These are phyloP conservation scores for Ceratopteris richardii DNA, from an alignment of 75 land plant genomes.

Conservation along the genomic window DNA sequence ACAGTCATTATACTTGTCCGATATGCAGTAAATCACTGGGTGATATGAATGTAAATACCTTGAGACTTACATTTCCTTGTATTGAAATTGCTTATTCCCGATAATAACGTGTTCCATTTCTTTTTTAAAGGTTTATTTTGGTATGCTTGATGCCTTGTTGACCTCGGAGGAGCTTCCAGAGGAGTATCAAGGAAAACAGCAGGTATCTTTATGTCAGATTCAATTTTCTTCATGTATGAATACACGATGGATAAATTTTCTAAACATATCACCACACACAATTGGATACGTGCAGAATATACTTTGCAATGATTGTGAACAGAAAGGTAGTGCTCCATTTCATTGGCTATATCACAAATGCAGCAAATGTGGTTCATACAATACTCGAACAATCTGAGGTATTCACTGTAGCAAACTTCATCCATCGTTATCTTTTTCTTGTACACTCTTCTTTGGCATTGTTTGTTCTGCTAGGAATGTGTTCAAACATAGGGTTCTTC, in stretches of 20 bases:
- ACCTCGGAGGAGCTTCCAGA: conserved; percentile 88
- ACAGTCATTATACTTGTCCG: conserved; percentile 65
- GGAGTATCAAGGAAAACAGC: conserved; percentile 65
- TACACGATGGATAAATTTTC: not conserved
- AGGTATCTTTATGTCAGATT: conserved; percentile 28
- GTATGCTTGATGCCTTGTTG: conserved; percentile 96
- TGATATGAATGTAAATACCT: conserved; percentile 57
- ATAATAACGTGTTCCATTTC: not conserved
- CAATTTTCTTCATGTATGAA: not conserved
- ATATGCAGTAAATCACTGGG: conserved; percentile 81
- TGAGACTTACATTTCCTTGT: not conserved
- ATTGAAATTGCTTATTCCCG: not conserved
- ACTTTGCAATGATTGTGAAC: conserved; percentile 84
- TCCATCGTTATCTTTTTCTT: no score
- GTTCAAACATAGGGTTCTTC: no score
- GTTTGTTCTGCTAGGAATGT: no score
- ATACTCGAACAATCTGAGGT: conserved; percentile 60
- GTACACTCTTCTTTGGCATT: no score
- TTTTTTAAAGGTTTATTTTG: conserved; percentile 75
- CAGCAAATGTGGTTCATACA: conserved; percentile 77
- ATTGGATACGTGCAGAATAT: conserved; percentile 59
- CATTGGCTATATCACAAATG: conserved; percentile 98
- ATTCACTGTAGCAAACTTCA: not conserved
- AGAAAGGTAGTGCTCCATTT: conserved; percentile 71
- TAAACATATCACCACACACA: not conserved